phyloP scores from a whole-genome alignment of 2,329 filamentous ascomycete species.

The Nothomitra cinnamomea region DNA sequence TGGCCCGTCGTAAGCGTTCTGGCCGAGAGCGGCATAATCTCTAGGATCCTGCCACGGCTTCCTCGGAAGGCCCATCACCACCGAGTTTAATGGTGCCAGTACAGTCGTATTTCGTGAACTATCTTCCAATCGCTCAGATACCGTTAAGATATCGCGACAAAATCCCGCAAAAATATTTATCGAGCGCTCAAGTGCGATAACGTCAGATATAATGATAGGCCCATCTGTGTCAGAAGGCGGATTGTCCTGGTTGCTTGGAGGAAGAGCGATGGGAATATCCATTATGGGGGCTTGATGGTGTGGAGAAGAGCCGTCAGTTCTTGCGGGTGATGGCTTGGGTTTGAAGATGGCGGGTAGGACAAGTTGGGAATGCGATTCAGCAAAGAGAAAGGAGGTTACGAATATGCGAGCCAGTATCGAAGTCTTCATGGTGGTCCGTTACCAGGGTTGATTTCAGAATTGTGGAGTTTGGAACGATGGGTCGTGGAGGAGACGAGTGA shows the following conservation, averaged over 20 bases:
- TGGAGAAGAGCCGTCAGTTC: neutral
- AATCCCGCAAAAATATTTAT: constrained; percentile 77
- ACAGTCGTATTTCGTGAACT: constrained; percentile 57
- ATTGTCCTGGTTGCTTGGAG: constrained; percentile 3
- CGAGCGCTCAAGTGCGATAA: constrained; percentile 59
- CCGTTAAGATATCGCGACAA: constrained; percentile 54
- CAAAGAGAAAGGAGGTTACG: neutral
- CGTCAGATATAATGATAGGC: constrained; percentile 60
- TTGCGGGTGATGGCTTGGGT: neutral
- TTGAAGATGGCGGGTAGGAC: neutral
- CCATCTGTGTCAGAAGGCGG: constrained; percentile 13
- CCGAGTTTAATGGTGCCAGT: constrained; percentile 72
- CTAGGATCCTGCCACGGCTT: constrained; percentile 73
- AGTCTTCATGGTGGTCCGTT: neutral
- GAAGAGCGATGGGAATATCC: constrained; percentile 2
- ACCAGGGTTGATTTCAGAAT: neutral
- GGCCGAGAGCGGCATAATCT: constrained; percentile 53
- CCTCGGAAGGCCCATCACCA: constrained; percentile 56
- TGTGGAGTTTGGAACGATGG: neutral
- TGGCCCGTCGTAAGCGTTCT: constrained; percentile 56
- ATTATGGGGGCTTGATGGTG: constrained; percentile 3
- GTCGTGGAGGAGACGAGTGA: neutral
- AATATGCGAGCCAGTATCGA: neutral
- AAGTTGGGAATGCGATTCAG: neutral
- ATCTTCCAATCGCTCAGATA: constrained; percentile 53